These are phyloP conservation scores for Rhododendron molle DNA, from an alignment of 148 eudicot species.

Conservation along the genomic window DNA sequence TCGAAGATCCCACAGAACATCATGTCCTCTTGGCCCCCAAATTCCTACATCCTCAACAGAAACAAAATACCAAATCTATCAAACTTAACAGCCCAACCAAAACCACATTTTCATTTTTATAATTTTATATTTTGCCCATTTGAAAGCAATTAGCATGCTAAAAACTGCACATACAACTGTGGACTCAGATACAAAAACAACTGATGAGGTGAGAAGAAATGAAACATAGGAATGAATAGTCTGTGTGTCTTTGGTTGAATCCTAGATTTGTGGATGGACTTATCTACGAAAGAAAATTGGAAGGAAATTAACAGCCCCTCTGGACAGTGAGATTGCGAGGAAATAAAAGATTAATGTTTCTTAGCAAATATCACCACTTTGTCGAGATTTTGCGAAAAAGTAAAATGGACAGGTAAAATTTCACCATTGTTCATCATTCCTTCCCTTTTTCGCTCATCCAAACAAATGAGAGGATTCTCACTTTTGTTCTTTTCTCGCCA, in stretches of 20 bases:
- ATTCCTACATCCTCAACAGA: slow-evolving; percentile 48
- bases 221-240: neutral
- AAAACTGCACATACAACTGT: neutral
- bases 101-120: neutral
- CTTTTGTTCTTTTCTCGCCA: neutral
- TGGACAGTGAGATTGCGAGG: neutral
- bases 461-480: neutral
- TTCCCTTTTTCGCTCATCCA: neutral
- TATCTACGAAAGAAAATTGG: neutral
- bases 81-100: neutral
- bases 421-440: neutral
- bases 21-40: slow-evolving; percentile 91
- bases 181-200: neutral
- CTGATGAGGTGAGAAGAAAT: neutral
- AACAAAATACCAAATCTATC: neutral
- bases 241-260: neutral
- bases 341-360: neutral
- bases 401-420: neutral
- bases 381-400: neutral
- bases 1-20: slow-evolving; percentile 90
- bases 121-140: neutral
- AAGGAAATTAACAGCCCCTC: neutral
- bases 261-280: neutral
- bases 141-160: neutral
- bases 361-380: neutral